Evolutionary conservation across 129 eudicot species (phyloP).

Genomic region (sunflower (Helianthus annuus)): HanXRQr2.0-SUNRISE NC_035435.2:166114868-166115367

Average conservation of each 20-base stretch:
- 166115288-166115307: no score
- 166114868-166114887: neutral
- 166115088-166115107: neutral
- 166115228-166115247: no score
- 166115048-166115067: neutral
- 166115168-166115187: neutral
- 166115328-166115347: neutral
- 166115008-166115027: conserved; percentile 18
- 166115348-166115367: neutral
- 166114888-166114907: conserved; percentile 8
- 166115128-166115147: neutral
- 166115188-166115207: no score
- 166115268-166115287: no score
- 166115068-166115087: neutral
- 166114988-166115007: conserved; percentile 31
- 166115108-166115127: neutral
- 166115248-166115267: no score
- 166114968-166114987: conserved; percentile 40
- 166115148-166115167: neutral
- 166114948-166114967: conserved; percentile 36
- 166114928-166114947: conserved; percentile 23
- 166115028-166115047: conserved; percentile 20
- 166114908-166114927: conserved; percentile 6
- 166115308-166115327: neutral
- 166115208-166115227: no score